Percentiles rank a stretch among this genome's conserved stretches.
phyloP scores from a whole-genome alignment of 225 moss, liverwort and hornwort species.

The Marchantia paleacea region DNA sequence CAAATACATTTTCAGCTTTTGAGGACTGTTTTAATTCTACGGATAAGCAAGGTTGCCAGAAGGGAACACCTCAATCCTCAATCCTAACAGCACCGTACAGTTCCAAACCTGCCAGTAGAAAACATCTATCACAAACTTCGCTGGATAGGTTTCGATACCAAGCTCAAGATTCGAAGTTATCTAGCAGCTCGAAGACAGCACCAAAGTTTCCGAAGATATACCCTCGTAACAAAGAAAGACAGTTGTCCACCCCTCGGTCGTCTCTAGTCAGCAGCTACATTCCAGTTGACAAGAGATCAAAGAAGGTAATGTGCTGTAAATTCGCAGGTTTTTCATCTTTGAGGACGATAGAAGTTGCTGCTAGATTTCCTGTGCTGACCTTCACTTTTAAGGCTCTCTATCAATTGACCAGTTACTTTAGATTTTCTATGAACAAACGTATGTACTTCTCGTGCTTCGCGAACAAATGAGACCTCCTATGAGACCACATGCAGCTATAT shows the following conservation, averaged over 20 bases:
- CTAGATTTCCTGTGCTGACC: background rate
- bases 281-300: constrained; percentile 19
- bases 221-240: constrained; percentile 9
- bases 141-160: constrained; percentile 28
- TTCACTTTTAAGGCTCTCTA: background rate
- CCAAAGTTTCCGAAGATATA: background rate
- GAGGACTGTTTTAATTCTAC: background rate
- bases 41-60: background rate
- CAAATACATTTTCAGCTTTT: background rate
- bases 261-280: background rate
- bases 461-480: background rate
- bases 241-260: background rate
- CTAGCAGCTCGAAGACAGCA: constrained; percentile 9
- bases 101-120: background rate
- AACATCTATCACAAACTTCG: constrained; percentile 3
- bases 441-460: background rate
- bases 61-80: background rate
- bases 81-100: background rate
- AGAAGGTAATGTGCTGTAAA: constrained; percentile 11
- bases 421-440: too few relatives aligned
- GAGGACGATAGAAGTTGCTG: background rate
- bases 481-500: background rate
- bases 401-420: too few relatives aligned
- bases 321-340: background rate
- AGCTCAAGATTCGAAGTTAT: background rate